These are phyloP conservation scores for Lycium ferocissimum DNA, from an alignment of 257 asterid genomes.

Conservation along the genomic window DNA sequence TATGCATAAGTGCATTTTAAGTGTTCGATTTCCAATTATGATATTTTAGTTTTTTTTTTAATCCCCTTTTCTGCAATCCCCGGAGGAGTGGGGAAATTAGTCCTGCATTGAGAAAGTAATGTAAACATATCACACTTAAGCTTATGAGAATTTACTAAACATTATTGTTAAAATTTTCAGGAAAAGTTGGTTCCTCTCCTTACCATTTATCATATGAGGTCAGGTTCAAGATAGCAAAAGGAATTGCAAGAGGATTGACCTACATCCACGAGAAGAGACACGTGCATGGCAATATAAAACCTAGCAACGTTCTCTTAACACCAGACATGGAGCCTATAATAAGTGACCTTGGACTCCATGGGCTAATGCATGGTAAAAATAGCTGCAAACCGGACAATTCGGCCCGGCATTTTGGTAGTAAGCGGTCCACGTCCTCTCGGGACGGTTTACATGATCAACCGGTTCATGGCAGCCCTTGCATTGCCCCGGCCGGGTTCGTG, in stretches of 20 bases:
- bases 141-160: background rate
- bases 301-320: constrained; percentile 84
- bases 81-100: no score
- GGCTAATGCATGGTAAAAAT: constrained; percentile 63
- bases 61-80: no score
- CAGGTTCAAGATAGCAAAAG: constrained; percentile 79
- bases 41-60: no score
- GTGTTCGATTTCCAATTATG: no score
- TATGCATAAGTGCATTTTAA: no score
- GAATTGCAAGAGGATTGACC: constrained; percentile 82
- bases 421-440: constrained; percentile 40
- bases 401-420: constrained; percentile 74
- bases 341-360: constrained; percentile 76
- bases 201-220: constrained; percentile 60
- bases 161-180: constrained; percentile 45
- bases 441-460: constrained; percentile 42
- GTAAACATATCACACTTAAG: background rate
- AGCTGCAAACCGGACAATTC: constrained; percentile 50
- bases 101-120: no score
- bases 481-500: constrained; percentile 48
- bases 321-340: constrained; percentile 84
- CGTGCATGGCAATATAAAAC: constrained; percentile 94
- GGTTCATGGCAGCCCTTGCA: constrained; percentile 47
- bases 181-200: constrained; percentile 81
- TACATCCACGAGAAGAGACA: constrained; percentile 88